phyloP scores from a whole-genome alignment of 768 basidiomycete species.

The Auriscalpium vulgare region DNA sequence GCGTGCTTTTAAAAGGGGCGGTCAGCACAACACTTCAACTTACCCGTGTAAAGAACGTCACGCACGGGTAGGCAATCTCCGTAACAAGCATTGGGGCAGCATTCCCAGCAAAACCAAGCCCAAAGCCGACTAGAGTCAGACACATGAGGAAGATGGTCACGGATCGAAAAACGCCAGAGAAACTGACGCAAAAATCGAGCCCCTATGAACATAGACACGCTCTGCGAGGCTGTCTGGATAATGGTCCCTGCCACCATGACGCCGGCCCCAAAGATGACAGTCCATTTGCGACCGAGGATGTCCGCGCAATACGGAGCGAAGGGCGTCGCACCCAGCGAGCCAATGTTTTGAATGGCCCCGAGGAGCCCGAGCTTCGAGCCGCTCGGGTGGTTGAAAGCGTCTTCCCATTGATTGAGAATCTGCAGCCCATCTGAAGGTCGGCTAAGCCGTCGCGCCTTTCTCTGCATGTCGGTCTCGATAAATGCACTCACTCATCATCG shows the following conservation, averaged over 20 bases:
- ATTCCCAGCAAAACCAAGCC: constrained; percentile 22
- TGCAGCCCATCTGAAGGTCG: constrained; percentile 20
- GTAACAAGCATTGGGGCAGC: constrained; percentile 31
- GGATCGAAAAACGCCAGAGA: background rate
- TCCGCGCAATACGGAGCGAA: constrained; percentile 25
- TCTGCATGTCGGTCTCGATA: background rate
- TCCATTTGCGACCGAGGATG: constrained; percentile 21
- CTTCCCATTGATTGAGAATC: constrained; percentile 22
- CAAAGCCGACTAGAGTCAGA: constrained; percentile 20
- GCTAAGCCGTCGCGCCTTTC: constrained; percentile 12
- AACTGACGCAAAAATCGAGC: constrained; percentile 20
- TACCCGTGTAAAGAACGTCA: background rate
- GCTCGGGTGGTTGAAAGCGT: constrained; percentile 20
- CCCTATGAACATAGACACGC: constrained; percentile 28
- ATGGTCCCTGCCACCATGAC: constrained; percentile 27
- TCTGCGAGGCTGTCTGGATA: constrained; percentile 24
- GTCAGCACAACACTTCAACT: background rate
- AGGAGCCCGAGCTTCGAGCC: constrained; percentile 24
- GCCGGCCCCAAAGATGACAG: constrained; percentile 24
- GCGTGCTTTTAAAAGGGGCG: background rate
- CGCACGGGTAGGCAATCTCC: constrained; percentile 31
- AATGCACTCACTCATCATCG: background rate
- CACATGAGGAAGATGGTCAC: background rate
- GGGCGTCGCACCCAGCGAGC: constrained; percentile 21
- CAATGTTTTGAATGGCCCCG: constrained; percentile 28